Percentiles rank a stretch among this genome's conserved stretches.
phyloP scores from a whole-genome alignment of 1,284 basidiomycete genomes.

The Trichosporon ovoides region DNA sequence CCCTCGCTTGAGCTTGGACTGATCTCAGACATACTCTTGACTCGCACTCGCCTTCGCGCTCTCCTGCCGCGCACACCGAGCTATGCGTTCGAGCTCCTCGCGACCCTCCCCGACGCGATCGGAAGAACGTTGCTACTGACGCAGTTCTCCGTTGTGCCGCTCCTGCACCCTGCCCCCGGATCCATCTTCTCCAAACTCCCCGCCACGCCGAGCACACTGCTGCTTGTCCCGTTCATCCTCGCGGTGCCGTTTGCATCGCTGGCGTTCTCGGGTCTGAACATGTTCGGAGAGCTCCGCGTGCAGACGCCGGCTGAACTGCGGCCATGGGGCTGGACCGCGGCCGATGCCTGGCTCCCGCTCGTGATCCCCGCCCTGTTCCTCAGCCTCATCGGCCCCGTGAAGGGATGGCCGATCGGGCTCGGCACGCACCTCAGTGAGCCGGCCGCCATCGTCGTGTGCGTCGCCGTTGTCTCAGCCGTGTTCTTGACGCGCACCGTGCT shows the following conservation, averaged over 20 bases:
- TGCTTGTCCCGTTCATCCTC: slow-evolving; percentile 44
- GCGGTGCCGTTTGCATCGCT: slow-evolving; percentile 44
- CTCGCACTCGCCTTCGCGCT: slow-evolving; percentile 35
- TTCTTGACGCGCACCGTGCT: slow-evolving; percentile 20
- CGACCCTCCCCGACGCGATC: slow-evolving; percentile 43
- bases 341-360: slow-evolving; percentile 43
- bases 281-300: slow-evolving; percentile 35
- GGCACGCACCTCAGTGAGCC: slow-evolving; percentile 22
- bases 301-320: slow-evolving; percentile 40
- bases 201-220: slow-evolving; percentile 36
- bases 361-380: slow-evolving; percentile 38
- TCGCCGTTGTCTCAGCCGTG: slow-evolving; percentile 22
- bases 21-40: slow-evolving; percentile 36
- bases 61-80: slow-evolving; percentile 35
- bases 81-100: slow-evolving; percentile 32
- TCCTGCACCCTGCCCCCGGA: slow-evolving; percentile 18
- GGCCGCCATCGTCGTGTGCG: slow-evolving; percentile 36
- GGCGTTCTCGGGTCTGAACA: slow-evolving; percentile 37
- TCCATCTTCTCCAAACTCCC: slow-evolving; percentile 20
- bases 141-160: slow-evolving; percentile 39
- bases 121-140: slow-evolving; percentile 47
- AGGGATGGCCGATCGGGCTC: slow-evolving; percentile 34
- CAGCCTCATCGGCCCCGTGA: slow-evolving; percentile 35
- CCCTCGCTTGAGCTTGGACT: neutral
- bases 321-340: slow-evolving; percentile 41